A percentile compares a stretch with the other conserved stretches of the same genome.
These are phyloP conservation scores for Pseudopediastrum boryanum DNA, from an alignment of 139 green algal genomes.

Conservation along the genomic window DNA sequence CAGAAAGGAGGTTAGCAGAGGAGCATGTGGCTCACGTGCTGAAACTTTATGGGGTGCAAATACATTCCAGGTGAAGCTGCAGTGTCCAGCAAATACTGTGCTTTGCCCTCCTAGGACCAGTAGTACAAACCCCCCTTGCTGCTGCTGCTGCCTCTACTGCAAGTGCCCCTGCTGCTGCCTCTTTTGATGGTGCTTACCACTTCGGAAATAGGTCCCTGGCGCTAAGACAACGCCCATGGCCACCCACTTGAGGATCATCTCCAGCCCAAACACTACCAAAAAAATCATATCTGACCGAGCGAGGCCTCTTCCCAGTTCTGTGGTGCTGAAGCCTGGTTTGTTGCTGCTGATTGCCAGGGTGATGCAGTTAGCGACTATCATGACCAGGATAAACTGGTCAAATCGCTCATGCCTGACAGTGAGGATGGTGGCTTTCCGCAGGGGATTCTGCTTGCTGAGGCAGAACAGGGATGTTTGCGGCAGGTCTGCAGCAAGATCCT, in stretches of 20 bases:
- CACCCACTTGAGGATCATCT: constrained; percentile 69
- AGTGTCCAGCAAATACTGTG: neutral
- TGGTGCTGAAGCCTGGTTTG: constrained; percentile 35
- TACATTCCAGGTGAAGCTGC: neutral
- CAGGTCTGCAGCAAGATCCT: neutral
- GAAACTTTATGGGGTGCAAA: neutral
- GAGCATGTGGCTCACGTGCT: no score
- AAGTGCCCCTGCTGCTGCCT: neutral
- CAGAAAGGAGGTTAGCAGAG: neutral
- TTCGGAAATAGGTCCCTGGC: constrained; percentile 55
- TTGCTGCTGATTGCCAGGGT: constrained; percentile 45
- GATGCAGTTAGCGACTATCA: constrained; percentile 58
- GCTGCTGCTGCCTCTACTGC: neutral
- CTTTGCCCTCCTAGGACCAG: no score
- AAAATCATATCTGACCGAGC: constrained; percentile 57
- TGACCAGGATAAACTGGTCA: constrained; percentile 44
- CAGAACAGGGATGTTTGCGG: constrained; percentile 12
- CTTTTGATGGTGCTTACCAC: constrained; percentile 40
- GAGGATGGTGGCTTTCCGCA: constrained; percentile 6
- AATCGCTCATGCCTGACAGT: constrained; percentile 38
- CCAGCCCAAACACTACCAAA: constrained; percentile 56
- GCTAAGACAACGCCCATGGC: constrained; percentile 39
- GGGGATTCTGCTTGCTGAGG: constrained; percentile 5
- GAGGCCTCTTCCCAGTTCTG: neutral
- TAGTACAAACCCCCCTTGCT: neutral